Evolutionary conservation across 2,329 filamentous ascomycete species (phyloP).

Genomic region (Corynespora cassiicola): DNA sequence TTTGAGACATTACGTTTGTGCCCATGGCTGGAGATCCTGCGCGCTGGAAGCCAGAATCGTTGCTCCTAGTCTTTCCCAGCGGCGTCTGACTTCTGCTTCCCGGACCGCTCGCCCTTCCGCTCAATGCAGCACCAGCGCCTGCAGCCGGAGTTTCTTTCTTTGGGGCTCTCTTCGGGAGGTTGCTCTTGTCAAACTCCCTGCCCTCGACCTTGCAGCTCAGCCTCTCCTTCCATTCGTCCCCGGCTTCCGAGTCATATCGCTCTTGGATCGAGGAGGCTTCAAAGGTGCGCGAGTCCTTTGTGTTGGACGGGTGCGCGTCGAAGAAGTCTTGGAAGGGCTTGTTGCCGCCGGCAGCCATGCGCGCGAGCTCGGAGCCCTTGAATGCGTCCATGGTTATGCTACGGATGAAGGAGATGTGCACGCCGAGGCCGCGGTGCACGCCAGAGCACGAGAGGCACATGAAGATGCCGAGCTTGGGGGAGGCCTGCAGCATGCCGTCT

Average conservation of each 20-base stretch:
- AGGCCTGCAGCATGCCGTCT: conserved; percentile 57
- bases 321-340: conserved; percentile 88
- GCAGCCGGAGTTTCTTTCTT: conserved; percentile 39
- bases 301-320: conserved; percentile 61
- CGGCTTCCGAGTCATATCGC: conserved; percentile 85
- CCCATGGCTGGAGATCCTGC: conserved; percentile 47
- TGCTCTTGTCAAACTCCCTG: conserved; percentile 78
- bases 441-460: conserved; percentile 97
- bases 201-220: conserved; percentile 88
- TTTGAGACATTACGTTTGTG: conserved; percentile 52
- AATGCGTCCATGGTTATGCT: conserved; percentile 99
- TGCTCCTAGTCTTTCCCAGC: conserved; percentile 41
- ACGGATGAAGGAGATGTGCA: conserved; percentile 98
- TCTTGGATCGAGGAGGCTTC: conserved; percentile 90
- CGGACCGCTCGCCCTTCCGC: conserved; percentile 42
- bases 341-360: conserved; percentile 94
- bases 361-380: conserved; percentile 88
- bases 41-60: conserved; percentile 36
- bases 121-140: conserved; percentile 32
- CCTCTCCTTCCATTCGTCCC: conserved; percentile 95
- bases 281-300: conserved; percentile 63
- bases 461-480: conserved; percentile 97
- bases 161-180: conserved; percentile 59
- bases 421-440: conserved; percentile 90
- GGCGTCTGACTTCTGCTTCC: conserved; percentile 48